Evolutionary conservation across 2,329 filamentous ascomycete genomes (phyloP).

Genomic region (Alternaria arborescens): DNA sequence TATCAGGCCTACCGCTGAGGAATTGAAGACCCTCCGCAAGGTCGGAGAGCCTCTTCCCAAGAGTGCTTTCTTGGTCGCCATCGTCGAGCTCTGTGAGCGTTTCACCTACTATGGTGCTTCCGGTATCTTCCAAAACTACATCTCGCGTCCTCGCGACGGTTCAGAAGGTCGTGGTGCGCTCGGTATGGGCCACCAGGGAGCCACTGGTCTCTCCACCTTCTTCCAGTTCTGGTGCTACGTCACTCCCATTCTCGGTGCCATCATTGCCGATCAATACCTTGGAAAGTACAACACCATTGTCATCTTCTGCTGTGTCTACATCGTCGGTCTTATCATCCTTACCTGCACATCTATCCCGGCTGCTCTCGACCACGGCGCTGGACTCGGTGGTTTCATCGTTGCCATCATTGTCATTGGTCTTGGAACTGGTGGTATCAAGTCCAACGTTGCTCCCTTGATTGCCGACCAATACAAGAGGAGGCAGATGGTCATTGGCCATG

Average conservation of each 20-base stretch:
- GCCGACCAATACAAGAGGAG: slow-evolving; percentile 58
- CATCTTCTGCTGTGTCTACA: slow-evolving; percentile 70
- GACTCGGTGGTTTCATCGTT: slow-evolving; percentile 69
- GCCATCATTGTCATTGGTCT: slow-evolving; percentile 73
- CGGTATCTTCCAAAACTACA: slow-evolving; percentile 62
- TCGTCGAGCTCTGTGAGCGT: slow-evolving; percentile 60
- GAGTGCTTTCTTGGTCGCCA: slow-evolving; percentile 58
- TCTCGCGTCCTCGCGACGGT: slow-evolving; percentile 52
- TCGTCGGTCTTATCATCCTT: slow-evolving; percentile 72
- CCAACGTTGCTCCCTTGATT: slow-evolving; percentile 70
- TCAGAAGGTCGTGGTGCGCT: slow-evolving; percentile 52
- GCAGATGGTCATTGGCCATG: slow-evolving; percentile 53
- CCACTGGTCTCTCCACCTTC: slow-evolving; percentile 57
- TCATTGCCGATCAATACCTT: slow-evolving; percentile 72
- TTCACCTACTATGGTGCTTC: slow-evolving; percentile 60
- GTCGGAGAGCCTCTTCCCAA: slow-evolving; percentile 59
- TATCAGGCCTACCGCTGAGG: slow-evolving; percentile 54
- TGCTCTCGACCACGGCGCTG: slow-evolving; percentile 68
- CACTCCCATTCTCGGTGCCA: slow-evolving; percentile 48
- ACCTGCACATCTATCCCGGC: slow-evolving; percentile 70
- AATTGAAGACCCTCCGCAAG: slow-evolving; percentile 54
- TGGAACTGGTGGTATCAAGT: slow-evolving; percentile 83
- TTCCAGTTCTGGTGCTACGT: slow-evolving; percentile 55
- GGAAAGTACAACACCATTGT: slow-evolving; percentile 77
- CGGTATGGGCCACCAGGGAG: slow-evolving; percentile 56